Conservation (phyloP, 169 alveolate genomes). For the Cryptosporidium muris region DNA sequence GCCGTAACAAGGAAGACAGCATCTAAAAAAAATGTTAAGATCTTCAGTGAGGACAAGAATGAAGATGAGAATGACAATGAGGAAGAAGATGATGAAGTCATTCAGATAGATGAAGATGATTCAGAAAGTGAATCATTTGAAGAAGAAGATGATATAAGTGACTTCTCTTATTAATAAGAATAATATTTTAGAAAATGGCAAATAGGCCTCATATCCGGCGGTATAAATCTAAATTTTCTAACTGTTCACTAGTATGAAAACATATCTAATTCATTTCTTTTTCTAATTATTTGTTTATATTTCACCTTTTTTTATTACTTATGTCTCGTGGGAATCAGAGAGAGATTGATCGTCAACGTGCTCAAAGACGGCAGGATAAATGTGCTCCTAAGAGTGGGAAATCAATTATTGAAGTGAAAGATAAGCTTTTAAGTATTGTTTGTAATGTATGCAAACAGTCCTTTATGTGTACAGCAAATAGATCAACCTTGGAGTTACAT, state of each 20-base stretch:
- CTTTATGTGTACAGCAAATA: conserved; percentile 84
- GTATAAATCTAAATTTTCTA: not conserved
- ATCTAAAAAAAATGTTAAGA: conserved; percentile 7
- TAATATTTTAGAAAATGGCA: too few species aligned
- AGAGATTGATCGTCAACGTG: conserved; percentile 82
- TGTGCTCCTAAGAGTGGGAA: conserved; percentile 76
- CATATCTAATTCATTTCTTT: not conserved
- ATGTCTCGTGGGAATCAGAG: conserved; percentile 86
- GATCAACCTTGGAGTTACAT: conserved; percentile 80
- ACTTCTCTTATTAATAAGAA: conserved; percentile 19
- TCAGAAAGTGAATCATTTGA: conserved; percentile 24
- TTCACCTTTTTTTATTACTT: not conserved
- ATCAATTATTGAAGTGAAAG: conserved; percentile 78
- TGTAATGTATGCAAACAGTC: conserved; percentile 82
- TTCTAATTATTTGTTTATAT: not conserved
- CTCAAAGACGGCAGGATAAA: conserved; percentile 77
- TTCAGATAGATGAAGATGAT: not conserved
- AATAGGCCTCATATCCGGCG: too few species aligned
- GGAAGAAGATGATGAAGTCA: conserved; percentile 14
- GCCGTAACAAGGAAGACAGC: not conserved
- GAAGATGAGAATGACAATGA: conserved; percentile 21
- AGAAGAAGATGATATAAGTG: conserved; percentile 47
- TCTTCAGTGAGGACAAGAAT: conserved; percentile 1
- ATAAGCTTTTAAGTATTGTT: conserved; percentile 78
- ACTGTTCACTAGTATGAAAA: not conserved